Base-by-base conservation (phyloP, 2,329 filamentous ascomycete species). In the Furcasterigmium furcatum region DNA sequence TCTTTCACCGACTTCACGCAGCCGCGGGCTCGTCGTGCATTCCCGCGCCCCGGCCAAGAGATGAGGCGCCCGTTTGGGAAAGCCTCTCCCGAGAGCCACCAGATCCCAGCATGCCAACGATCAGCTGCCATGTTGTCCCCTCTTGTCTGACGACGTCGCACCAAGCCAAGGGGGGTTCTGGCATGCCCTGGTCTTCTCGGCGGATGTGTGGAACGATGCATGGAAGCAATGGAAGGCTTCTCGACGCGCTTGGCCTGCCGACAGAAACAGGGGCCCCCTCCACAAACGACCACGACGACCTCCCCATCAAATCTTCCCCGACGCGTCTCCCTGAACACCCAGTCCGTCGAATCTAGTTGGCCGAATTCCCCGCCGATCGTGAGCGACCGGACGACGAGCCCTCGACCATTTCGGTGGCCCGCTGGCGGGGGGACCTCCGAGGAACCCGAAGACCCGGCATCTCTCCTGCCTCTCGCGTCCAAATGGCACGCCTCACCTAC, bases 401-500 rank as follows among this genome's bases (percentile, higher is more conserved):
- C 14, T 13, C 30, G 13, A 16, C 7, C 30, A 32, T 32, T 13
- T n/a, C 6, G 14, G 30, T 32, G 30, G n/a, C n/a, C n/a, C 34
- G 34, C 18, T 18, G 16, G 34, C 16, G 34, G 16, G 34, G 16
- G 18, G 13, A 9, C 34, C 18, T 36, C 34, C 34, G 34, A 36
- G 18, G 12, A 18, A 9, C n/a, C 34, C 34, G 34, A 36, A 19
- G 34, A 18, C 34, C 24, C 24, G 24, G 24, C 36, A 38, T 20
- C 14, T 27, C 38, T 40, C 38, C 40, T 42, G 40, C 40, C 40
- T 42, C 40, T 32, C 40, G 18, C 25, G 29, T 34, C 40, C 27
- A 25, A 25, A 16, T 36, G 9, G 34, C 9, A 9, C 34, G 34
- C 34, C 18, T 36, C 34, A 42, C 40, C 40, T 42, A 42, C 40